Conservation (phyloP, 2,329 filamentous ascomycete genomes). For the Elsinoe ampelina region DNA sequence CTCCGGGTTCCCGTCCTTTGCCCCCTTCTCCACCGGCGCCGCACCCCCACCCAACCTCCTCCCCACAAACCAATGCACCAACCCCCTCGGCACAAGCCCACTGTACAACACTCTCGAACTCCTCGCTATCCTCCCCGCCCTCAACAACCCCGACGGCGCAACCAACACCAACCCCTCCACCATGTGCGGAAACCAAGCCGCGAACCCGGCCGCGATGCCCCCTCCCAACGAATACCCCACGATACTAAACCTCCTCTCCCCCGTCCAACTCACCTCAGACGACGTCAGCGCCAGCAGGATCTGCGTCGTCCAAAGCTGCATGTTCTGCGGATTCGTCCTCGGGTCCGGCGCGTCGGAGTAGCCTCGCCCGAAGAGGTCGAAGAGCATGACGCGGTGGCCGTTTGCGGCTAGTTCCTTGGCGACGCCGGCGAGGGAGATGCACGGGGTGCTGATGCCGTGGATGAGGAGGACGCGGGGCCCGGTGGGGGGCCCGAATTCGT, state of each 20-base stretch:
- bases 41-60: conserved; percentile 39
- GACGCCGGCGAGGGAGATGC: conserved; percentile 57
- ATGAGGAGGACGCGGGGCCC: conserved; percentile 66
- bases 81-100: conserved; percentile 49
- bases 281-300: conserved; percentile 62
- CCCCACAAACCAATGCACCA: conserved; percentile 45
- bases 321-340: conserved; percentile 58
- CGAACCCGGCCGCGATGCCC: conserved; percentile 61
- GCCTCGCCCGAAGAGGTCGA: conserved; percentile 68
- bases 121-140: conserved; percentile 52
- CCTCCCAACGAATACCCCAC: conserved; percentile 76
- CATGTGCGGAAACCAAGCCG: conserved; percentile 57
- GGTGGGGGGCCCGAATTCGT: conserved; percentile 68
- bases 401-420: conserved; percentile 54
- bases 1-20: neutral
- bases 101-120: conserved; percentile 56
- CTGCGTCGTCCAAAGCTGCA: conserved; percentile 63
- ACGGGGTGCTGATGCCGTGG: conserved; percentile 75
- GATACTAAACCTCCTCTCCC: conserved; percentile 50
- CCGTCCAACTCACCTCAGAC: conserved; percentile 60
- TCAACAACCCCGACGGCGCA: conserved; percentile 68
- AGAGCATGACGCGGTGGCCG: conserved; percentile 70
- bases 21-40: conserved; percentile 22
- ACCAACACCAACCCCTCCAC: conserved; percentile 64
- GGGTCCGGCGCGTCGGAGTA: conserved; percentile 65